phyloP scores from a whole-genome alignment of 1,284 basidiomycete genomes.

The Malassezia nana region DNA sequence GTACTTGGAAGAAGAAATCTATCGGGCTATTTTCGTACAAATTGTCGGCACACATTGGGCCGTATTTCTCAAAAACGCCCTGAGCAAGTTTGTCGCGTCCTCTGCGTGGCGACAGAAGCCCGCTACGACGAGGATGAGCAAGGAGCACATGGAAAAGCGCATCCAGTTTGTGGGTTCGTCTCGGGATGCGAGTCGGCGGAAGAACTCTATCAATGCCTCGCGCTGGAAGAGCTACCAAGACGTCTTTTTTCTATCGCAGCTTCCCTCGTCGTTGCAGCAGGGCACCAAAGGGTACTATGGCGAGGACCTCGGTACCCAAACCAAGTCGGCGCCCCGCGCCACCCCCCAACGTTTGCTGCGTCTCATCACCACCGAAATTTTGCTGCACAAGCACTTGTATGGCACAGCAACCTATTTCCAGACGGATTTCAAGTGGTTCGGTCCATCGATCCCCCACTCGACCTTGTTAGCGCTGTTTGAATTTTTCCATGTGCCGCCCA shows the following conservation, averaged over 20 bases:
- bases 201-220: neutral
- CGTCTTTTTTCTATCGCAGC: neutral
- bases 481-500: neutral
- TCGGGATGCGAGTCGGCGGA: neutral
- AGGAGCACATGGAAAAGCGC: neutral
- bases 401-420: constrained; percentile 1
- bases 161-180: neutral
- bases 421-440: constrained; percentile 8
- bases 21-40: constrained; percentile 13
- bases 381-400: neutral
- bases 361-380: neutral
- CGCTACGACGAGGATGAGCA: neutral
- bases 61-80: neutral
- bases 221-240: neutral
- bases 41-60: constrained; percentile 6
- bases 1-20: constrained; percentile 14
- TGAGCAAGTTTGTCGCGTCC: neutral
- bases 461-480: neutral
- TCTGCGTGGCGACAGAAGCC: neutral
- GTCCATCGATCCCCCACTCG: neutral
- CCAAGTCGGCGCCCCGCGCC: neutral
- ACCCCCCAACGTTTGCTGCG: neutral
- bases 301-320: neutral
- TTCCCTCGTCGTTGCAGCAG: neutral
- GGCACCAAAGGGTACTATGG: neutral